Conservation (phyloP, 306 rosid species). For the Sicyos edulis region DNA sequence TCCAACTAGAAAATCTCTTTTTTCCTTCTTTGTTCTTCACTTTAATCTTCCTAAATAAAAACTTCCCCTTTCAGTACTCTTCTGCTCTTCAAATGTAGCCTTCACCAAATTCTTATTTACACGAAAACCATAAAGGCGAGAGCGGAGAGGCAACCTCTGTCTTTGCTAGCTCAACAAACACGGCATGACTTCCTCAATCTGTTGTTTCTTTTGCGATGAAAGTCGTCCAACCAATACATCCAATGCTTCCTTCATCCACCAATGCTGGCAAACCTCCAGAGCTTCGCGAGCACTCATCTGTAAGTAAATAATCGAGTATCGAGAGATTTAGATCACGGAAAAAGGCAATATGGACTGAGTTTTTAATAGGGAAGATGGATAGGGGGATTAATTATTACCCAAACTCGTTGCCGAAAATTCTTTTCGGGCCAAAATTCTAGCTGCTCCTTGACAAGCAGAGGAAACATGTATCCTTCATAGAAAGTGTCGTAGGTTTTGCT, state of each 20-base stretch:
- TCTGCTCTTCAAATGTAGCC: conserved; percentile 7
- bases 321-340: background rate
- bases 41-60: conserved; percentile 16
- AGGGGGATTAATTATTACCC: conserved; percentile 44
- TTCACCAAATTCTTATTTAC: conserved; percentile 17
- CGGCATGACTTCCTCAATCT: conserved; percentile 17
- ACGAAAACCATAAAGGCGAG: background rate
- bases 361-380: background rate
- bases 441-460: conserved; percentile 71
- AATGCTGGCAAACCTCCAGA: conserved; percentile 69
- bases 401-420: conserved; percentile 57
- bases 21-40: background rate
- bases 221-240: conserved; percentile 59
- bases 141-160: background rate
- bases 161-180: conserved; percentile 5
- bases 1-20: background rate
- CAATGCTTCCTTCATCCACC: conserved; percentile 97
- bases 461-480: conserved; percentile 90
- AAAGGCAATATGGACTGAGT: background rate
- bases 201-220: conserved; percentile 17
- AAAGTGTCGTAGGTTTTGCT: conserved; percentile 67
- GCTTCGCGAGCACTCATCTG: conserved; percentile 78
- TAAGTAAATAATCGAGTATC: background rate
- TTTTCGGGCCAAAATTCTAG: conserved; percentile 85
- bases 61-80: background rate